phyloP scores from a whole-genome alignment of 176 grass and related monocot species.

The Oryza coarctata region DNA sequence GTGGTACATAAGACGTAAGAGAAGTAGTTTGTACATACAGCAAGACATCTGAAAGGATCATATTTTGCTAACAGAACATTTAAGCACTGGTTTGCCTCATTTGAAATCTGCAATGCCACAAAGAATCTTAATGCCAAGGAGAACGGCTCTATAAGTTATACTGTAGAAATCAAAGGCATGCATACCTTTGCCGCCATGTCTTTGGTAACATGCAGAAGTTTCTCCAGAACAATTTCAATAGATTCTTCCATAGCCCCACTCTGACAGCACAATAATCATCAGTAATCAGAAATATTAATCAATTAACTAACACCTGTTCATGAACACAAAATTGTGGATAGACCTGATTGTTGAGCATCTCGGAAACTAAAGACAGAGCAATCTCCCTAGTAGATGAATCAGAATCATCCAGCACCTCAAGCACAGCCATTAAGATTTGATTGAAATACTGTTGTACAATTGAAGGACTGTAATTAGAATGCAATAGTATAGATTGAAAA shows the following conservation, averaged over 20 bases:
- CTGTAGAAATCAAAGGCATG: slow-evolving; percentile 13
- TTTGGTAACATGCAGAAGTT: slow-evolving; percentile 85
- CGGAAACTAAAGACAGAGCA: slow-evolving; percentile 70
- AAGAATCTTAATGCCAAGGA: slow-evolving; percentile 28
- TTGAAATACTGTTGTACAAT: slow-evolving; percentile 89
- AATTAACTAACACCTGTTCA: slow-evolving; percentile 28
- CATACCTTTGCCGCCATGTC: slow-evolving; percentile 76
- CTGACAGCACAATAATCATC: slow-evolving; percentile 55
- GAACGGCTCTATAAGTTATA: neutral
- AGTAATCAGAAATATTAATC: slow-evolving; percentile 9
- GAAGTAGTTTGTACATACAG: slow-evolving; percentile 48
- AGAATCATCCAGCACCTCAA: slow-evolving; percentile 84
- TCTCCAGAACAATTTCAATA: slow-evolving; percentile 96
- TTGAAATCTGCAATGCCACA: slow-evolving; percentile 70
- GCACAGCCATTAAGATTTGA: slow-evolving; percentile 93
- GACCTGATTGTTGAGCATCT: slow-evolving; percentile 99
- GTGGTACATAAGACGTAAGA: neutral
- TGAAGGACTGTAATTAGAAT: slow-evolving; percentile 42
- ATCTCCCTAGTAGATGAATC: slow-evolving; percentile 80
- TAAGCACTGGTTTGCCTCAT: slow-evolving; percentile 86
- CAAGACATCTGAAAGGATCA: slow-evolving; percentile 88
- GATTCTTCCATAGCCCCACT: slow-evolving; percentile 90
- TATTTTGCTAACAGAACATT: slow-evolving; percentile 74
- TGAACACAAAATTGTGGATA: slow-evolving; percentile 34
- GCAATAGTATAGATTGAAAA: neutral